These are phyloP conservation scores for Xerocomellus intermedius DNA, from an alignment of 768 basidiomycete genomes.

Conservation along the genomic window DNA sequence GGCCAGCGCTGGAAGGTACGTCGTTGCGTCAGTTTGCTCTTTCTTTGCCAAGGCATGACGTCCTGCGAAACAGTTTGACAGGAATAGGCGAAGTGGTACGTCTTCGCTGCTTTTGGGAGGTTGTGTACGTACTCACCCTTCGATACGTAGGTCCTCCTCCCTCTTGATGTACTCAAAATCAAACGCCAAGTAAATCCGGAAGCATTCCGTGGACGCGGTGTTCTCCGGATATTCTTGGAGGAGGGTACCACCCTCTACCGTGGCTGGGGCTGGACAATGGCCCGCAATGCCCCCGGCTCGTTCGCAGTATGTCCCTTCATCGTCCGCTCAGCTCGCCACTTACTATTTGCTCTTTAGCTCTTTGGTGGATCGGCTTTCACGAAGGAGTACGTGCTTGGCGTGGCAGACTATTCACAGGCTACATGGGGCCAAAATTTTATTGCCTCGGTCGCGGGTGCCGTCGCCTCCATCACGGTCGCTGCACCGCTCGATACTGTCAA, in stretches of 20 bases:
- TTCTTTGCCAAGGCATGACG: background rate
- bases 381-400: conserved; percentile 89
- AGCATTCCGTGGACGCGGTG: conserved; percentile 92
- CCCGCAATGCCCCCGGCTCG: conserved; percentile 91
- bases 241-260: conserved; percentile 92
- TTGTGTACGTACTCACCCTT: background rate
- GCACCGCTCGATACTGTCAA: conserved; percentile 96
- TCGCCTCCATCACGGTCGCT: conserved; percentile 93
- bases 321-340: background rate
- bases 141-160: conserved; percentile 71
- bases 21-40: background rate
- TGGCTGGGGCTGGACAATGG: conserved; percentile 99
- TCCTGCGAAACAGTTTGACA: conserved; percentile 46
- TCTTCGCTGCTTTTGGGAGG: background rate
- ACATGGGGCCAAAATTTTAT: conserved; percentile 98
- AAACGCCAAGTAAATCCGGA: conserved; percentile 98
- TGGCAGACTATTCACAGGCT: conserved; percentile 89
- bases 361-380: conserved; percentile 95
- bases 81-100: conserved; percentile 93
- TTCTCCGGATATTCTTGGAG: conserved; percentile 85
- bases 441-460: conserved; percentile 90
- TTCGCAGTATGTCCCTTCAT: conserved; percentile 72
- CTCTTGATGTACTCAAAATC: conserved; percentile 96
- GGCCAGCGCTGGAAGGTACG: conserved; percentile 88
- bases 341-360: conserved; percentile 52